A percentile compares a stretch with the other conserved stretches of the same genome.
phyloP scores from a whole-genome alignment of 805 yeast species.

The Hanseniaspora jakobsenii region DNA sequence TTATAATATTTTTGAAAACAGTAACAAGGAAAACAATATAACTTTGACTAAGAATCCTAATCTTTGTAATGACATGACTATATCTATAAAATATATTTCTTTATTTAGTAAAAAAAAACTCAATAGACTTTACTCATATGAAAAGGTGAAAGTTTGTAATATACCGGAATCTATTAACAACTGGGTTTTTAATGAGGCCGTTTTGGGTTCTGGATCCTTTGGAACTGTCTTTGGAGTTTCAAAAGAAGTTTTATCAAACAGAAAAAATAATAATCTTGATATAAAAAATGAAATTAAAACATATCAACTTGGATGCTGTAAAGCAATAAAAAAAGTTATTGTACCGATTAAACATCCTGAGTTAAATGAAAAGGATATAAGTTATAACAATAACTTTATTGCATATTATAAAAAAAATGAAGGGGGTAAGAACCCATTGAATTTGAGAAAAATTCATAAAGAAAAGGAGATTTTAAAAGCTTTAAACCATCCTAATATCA shows the following conservation, averaged over 20 bases:
- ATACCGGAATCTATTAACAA: background rate
- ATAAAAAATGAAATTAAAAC: too few relatives aligned
- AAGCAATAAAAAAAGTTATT: background rate
- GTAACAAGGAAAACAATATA: too few relatives aligned
- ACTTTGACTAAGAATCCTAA: too few relatives aligned
- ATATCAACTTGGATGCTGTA: slow-evolving; percentile 2
- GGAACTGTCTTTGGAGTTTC: slow-evolving; percentile 34
- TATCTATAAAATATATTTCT: background rate
- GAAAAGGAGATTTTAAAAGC: slow-evolving; percentile 35
- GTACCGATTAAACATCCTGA: background rate
- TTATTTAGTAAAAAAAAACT: background rate
- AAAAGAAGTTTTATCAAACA: too few relatives aligned
- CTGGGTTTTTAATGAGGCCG: slow-evolving; percentile 5
- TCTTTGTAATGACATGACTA: slow-evolving; percentile 22
- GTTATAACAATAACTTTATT: background rate
- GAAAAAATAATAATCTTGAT: too few relatives aligned
- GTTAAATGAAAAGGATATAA: slow-evolving; percentile 19
- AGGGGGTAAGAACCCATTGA: background rate
- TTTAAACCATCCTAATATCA: slow-evolving; percentile 39
- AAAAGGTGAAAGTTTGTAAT: background rate
- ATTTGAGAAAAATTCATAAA: slow-evolving; percentile 18
- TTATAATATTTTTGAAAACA: too few relatives aligned
- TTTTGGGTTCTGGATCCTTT: slow-evolving; percentile 28
- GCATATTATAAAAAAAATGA: slow-evolving; percentile 1
- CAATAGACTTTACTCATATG: background rate